These are phyloP conservation scores for Sclerotinia sclerotiorum DNA, from an alignment of 2,329 filamentous ascomycete species.

Conservation along the genomic window DNA sequence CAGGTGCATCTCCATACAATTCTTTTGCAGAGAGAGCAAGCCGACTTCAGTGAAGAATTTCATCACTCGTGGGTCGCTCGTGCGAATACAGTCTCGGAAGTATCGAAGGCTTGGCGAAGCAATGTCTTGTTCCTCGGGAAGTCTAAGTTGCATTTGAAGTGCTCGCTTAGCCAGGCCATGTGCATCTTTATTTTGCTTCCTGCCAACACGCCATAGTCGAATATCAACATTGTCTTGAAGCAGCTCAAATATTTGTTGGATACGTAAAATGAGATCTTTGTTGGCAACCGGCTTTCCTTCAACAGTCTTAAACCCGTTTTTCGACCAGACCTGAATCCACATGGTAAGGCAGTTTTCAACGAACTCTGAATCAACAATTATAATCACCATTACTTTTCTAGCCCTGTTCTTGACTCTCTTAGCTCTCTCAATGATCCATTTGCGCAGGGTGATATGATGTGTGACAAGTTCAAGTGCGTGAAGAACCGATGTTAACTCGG, in stretches of 20 bases:
- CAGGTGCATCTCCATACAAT: background rate
- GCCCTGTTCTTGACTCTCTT: too few species aligned
- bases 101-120: background rate
- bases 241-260: background rate
- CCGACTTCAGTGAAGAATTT: background rate
- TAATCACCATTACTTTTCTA: background rate
- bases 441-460: background rate
- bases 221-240: background rate
- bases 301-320: background rate
- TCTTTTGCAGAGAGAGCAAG: too few species aligned
- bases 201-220: background rate
- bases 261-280: background rate
- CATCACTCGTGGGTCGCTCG: background rate
- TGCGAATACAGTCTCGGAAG: background rate
- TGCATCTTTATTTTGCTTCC: background rate
- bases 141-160: too few species aligned
- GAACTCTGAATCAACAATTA: background rate
- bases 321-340: background rate
- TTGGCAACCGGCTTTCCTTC: background rate
- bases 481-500: background rate
- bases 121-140: too few species aligned
- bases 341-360: background rate
- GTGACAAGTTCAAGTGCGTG: conserved; percentile 1
- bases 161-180: background rate
- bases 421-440: background rate